Base-by-base conservation (phyloP, 257 asterid species). In the Penstemon newberryi region DNA sequence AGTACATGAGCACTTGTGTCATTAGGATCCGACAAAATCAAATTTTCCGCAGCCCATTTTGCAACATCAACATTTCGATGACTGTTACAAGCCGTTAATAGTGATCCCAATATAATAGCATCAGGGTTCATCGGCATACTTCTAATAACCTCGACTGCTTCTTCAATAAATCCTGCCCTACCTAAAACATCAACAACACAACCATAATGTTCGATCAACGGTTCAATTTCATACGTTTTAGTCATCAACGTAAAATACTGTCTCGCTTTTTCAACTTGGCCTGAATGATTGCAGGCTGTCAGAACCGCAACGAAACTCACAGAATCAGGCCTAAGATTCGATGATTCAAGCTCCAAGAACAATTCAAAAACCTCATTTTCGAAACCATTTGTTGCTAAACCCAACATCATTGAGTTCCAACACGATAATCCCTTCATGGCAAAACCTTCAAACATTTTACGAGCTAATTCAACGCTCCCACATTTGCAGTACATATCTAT, bases 341-440 rank as follows among this genome's bases (percentile, higher is more conserved):
- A 65, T 40, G 73, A 65, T 15, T 67, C 81, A 3, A 91, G 86
- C 71, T 76, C 58, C 5, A 61, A n/a, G 56, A 91, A 84, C 72
- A 91, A 36, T 10, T 70, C 63, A 57, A 88, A 78, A 0, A 70
- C 91, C 69, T 85, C 81, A 1, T 72, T 66, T 63, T 75, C 83
- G 33, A 66, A 75, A 1, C 97, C 92, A 45, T 83, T 88, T 3
- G 73, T 83, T 10, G 89, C 95, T 74, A 88, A 78, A 44, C 96
- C 95, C 11, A 80, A 60, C 66, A 91, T 78, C 97, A 91, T 82
- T 0, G 97, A 79, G 56, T 88, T 88, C 97, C 97, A 91, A 52
- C 87, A 73, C 0, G 91, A 80, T 5, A 91, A 63, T 45, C 86
- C 91, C 66, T 76, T 86, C 15, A 57, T 43, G 1, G 76, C 65